Percentiles rank a stretch among this genome's conserved stretches.
Conservation (phyloP, 2,329 filamentous ascomycete genomes). For the Alternaria sp. region DNA sequence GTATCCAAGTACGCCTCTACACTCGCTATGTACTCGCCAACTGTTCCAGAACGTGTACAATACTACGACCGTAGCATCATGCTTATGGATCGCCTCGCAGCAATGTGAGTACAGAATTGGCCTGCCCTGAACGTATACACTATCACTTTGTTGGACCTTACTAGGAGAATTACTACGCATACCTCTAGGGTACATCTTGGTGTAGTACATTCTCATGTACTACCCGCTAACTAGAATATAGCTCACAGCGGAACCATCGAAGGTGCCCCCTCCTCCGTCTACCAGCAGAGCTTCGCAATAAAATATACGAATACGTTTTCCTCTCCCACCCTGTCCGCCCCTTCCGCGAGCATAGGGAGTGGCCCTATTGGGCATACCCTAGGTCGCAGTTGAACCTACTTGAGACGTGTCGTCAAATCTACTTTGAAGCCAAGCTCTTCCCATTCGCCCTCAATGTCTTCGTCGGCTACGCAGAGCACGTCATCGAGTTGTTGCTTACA, state of each 20-base stretch:
- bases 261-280: slow-evolving; percentile 16
- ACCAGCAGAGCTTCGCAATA: slow-evolving; percentile 15
- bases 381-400: not conserved
- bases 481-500: slow-evolving; percentile 6
- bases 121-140: not conserved
- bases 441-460: slow-evolving; percentile 13
- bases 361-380: slow-evolving; percentile 6
- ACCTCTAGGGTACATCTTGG: not conserved
- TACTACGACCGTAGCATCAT: not conserved
- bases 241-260: slow-evolving; percentile 8
- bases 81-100: slow-evolving; percentile 3
- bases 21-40: not conserved
- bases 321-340: not conserved
- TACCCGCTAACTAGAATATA: not conserved
- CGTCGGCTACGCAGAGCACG: slow-evolving; percentile 7
- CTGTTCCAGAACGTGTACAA: slow-evolving; percentile 2
- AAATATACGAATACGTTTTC: slow-evolving; percentile 15
- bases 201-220: not conserved
- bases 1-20: not conserved
- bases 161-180: not conserved
- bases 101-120: not conserved
- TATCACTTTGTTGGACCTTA: not conserved
- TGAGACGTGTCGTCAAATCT: slow-evolving; percentile 6
- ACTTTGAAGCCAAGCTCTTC: slow-evolving; percentile 8
- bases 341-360: not conserved